Conservation (phyloP, 305 asterid species). For the Fraxinus xanthoxyloides region DNA sequence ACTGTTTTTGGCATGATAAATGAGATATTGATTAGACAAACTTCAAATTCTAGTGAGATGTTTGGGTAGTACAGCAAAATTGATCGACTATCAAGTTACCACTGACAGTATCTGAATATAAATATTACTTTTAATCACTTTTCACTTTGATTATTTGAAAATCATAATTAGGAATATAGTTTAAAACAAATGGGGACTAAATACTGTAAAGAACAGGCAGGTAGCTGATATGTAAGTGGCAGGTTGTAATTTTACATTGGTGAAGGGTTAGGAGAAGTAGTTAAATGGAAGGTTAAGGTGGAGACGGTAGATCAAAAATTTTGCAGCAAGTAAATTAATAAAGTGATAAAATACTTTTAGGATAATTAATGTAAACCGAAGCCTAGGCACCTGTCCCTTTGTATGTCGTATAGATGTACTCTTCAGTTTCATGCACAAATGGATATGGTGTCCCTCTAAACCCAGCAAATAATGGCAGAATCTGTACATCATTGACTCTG, state of each 20-base stretch:
- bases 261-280: background rate
- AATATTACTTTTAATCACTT: background rate
- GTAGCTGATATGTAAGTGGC: background rate
- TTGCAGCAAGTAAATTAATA: background rate
- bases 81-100: slow-evolving; percentile 2
- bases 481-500: background rate
- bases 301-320: background rate
- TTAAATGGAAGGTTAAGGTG: slow-evolving; percentile 1
- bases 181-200: background rate
- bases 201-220: background rate
- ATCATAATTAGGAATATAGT: slow-evolving; percentile 1
- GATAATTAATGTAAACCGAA: background rate
- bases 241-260: background rate
- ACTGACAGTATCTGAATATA: background rate
- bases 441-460: background rate
- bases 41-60: slow-evolving; percentile 6
- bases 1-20: background rate
- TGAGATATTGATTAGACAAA: background rate
- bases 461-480: background rate
- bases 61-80: slow-evolving; percentile 7
- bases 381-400: background rate
- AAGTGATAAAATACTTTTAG: background rate
- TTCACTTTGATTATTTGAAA: slow-evolving; percentile 12
- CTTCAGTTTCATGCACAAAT: background rate
- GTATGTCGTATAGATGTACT: background rate